phyloP scores from a whole-genome alignment of 805 yeast genomes.

The Sugiyamaella valdiviana region DNA sequence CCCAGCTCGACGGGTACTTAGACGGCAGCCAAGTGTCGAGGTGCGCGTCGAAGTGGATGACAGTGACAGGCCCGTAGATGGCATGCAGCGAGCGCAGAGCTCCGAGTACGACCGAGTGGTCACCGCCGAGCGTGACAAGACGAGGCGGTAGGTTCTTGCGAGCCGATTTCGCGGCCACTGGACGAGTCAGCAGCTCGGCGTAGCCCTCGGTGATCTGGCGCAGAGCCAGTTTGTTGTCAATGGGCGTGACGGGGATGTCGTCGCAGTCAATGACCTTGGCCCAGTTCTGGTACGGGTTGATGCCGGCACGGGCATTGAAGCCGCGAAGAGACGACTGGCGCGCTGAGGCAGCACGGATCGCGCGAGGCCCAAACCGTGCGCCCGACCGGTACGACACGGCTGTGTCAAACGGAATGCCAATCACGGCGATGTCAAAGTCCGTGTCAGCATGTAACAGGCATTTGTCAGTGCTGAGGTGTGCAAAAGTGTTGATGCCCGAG shows the following conservation, averaged over 20 bases:
- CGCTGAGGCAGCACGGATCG: slow-evolving; percentile 32
- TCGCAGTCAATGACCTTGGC: slow-evolving; percentile 58
- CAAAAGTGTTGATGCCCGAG: slow-evolving; percentile 46
- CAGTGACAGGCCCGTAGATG: slow-evolving; percentile 60
- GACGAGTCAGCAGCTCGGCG: slow-evolving; percentile 44
- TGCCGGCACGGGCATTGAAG: slow-evolving; percentile 58
- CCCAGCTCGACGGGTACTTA: slow-evolving; percentile 75
- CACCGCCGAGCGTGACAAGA: slow-evolving; percentile 73
- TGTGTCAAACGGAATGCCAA: slow-evolving; percentile 82
- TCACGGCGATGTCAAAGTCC: slow-evolving; percentile 59
- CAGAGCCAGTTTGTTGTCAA: slow-evolving; percentile 59
- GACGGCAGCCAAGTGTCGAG: slow-evolving; percentile 80
- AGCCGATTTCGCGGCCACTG: slow-evolving; percentile 20
- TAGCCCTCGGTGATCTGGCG: slow-evolving; percentile 54
- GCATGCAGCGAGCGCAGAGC: slow-evolving; percentile 59
- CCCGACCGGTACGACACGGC: slow-evolving; percentile 76
- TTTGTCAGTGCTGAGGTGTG: slow-evolving; percentile 56
- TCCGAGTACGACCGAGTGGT: slow-evolving; percentile 70
- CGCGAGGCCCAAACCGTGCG: slow-evolving; percentile 70
- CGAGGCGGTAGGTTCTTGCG: slow-evolving; percentile 43
- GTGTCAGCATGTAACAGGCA: slow-evolving; percentile 47
- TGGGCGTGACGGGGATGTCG: slow-evolving; percentile 62
- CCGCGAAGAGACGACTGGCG: slow-evolving; percentile 66
- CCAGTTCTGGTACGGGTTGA: slow-evolving; percentile 53
- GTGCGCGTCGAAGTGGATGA: slow-evolving; percentile 81